These are phyloP conservation scores for Trypanosomatidae sp. DNA, from an alignment of 208 protist species.

Conservation along the genomic window DNA sequence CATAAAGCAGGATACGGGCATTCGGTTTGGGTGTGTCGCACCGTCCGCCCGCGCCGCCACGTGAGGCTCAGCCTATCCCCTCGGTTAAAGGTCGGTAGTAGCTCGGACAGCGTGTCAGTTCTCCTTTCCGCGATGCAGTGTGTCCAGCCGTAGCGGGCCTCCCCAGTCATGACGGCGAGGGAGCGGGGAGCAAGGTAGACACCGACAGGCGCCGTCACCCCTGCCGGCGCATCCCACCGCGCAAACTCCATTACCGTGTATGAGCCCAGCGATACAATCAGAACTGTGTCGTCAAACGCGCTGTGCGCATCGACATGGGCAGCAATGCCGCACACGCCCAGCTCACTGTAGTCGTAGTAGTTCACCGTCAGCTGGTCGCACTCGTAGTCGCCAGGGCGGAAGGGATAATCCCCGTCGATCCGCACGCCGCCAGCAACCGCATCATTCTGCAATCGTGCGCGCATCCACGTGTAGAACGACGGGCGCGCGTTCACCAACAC, in stretches of 20 bases:
- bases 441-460: constrained; percentile 43
- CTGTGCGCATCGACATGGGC: constrained; percentile 77
- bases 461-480: constrained; percentile 75
- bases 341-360: constrained; percentile 71
- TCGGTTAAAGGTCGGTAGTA: constrained; percentile 37
- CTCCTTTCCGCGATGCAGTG: constrained; percentile 73
- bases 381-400: constrained; percentile 10
- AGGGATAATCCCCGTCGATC: constrained; percentile 40
- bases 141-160: constrained; percentile 74
- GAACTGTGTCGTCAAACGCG: constrained; percentile 53
- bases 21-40: constrained; percentile 33
- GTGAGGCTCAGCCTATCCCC: constrained; percentile 70
- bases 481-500: constrained; percentile 51
- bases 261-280: constrained; percentile 77
- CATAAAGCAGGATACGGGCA: constrained; percentile 65
- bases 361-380: constrained; percentile 86
- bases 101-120: constrained; percentile 68
- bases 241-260: constrained; percentile 84
- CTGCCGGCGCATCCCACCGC: constrained; percentile 34
- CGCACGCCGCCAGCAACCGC: constrained; percentile 1
- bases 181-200: constrained; percentile 62
- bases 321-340: constrained; percentile 55
- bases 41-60: constrained; percentile 54
- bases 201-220: constrained; percentile 25
- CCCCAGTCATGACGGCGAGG: constrained; percentile 61